Evolutionary conservation across 495 filamentous ascomycete species (phyloP), one percentile per base, ranked within the genome.

Genomic region (Letharia lupina): DNA sequence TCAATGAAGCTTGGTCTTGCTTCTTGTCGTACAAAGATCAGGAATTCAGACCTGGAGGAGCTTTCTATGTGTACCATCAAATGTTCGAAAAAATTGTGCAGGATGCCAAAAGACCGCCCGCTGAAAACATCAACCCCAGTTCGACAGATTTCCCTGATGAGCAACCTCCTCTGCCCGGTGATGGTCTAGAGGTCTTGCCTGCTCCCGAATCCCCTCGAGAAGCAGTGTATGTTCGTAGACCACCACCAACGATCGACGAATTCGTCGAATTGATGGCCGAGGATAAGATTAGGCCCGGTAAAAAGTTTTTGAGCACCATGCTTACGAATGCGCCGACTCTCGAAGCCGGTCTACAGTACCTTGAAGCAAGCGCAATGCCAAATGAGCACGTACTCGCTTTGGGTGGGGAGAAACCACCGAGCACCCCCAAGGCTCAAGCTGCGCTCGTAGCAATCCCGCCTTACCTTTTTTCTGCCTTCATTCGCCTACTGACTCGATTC

Each of bases 1-100:
- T 85, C 31, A 80, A 86, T 47, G 88, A 91, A 76, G 89, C 88
- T 15, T 91, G 89, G 89, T 82, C 81, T 20, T 84, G 83, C 64
- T 91, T 90, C 71, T 70, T 86, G 12, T 78, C 83, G 0, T 85
- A 78, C 57, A 77, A 83, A 67, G 75, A 45, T 60, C 50, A 59
- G 35, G 4, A 65, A 12, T n/a, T 1, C 6, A 23, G 1, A 57
- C 5, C 5, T 31, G 42, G 57, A 4, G 35, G 52, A 37, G 52
- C 58, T 12, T 40, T 20, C n/a, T 41, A 41, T 16, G 47, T 86
- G 1, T 88, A 85, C 70, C 70, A 77, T 60, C 85, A 82, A 41
- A 88, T 90, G 80, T 81, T 84, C 40, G 78, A 81, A 65, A 89
- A 87, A 66, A 67, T 89, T 11, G 71, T 84, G 18, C 78, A 77